These are phyloP conservation scores for Brassica rapa DNA, from an alignment of 345 rosid genomes.

Conservation along the genomic window DNA sequence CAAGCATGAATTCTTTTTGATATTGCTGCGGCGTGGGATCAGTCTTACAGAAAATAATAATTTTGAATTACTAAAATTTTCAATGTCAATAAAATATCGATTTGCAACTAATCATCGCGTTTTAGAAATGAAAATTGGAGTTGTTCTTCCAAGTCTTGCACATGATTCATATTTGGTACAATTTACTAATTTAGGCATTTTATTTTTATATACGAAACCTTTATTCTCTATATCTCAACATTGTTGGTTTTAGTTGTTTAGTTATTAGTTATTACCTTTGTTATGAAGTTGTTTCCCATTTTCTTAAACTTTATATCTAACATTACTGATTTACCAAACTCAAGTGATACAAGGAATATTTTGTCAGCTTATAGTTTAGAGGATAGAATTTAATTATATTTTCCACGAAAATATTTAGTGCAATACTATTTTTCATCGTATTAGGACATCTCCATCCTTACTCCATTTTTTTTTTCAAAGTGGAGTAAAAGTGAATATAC, in stretches of 20 bases:
- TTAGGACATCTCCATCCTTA: too few species aligned
- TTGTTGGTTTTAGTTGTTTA: background rate
- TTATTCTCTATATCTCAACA: background rate
- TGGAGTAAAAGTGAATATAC: too few species aligned
- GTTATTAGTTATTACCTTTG: background rate
- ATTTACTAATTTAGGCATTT: constrained; percentile 6
- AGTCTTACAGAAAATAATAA: too few species aligned
- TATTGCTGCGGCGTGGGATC: too few species aligned
- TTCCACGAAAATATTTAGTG: background rate
- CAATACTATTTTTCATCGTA: too few species aligned
- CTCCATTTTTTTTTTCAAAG: too few species aligned
- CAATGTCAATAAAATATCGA: background rate
- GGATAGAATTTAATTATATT: background rate
- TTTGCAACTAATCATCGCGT: too few species aligned
- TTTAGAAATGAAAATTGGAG: too few species aligned
- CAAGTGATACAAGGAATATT: constrained; percentile 6
- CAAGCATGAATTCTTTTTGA: too few species aligned
- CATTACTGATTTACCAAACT: background rate
- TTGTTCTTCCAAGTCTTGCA: background rate
- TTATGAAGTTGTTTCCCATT: background rate
- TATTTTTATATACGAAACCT: constrained; percentile 8
- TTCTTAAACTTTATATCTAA: background rate
- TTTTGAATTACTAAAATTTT: background rate
- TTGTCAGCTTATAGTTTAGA: constrained; percentile 12
- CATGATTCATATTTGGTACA: constrained; percentile 13